phyloP scores from a whole-genome alignment of 495 filamentous ascomycete genomes.

The Penicillium ochrochloron region DNA sequence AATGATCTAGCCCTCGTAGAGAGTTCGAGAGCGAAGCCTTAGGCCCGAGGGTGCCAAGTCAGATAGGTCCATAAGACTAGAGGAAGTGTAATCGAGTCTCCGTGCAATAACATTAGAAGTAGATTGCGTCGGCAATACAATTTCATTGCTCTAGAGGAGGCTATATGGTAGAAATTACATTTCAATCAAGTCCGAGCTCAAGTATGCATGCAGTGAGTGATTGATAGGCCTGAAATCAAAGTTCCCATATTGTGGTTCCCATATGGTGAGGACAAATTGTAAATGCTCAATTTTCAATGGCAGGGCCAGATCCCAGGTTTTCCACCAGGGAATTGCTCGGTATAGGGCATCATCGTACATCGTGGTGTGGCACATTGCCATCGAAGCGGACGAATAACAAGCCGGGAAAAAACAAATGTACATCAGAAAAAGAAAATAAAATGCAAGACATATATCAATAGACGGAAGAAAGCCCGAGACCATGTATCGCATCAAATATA shows the following conservation, averaged over 20 bases:
- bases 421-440: not conserved
- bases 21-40: not conserved
- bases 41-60: not conserved
- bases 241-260: too few species aligned
- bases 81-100: not conserved
- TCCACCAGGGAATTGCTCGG: conserved; percentile 3
- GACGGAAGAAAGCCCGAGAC: not conserved
- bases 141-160: not conserved
- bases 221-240: not conserved
- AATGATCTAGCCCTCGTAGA: not conserved
- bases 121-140: not conserved
- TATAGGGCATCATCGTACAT: conserved; percentile 23
- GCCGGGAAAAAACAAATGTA: not conserved
- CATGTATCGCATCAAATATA: not conserved
- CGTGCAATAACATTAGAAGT: not conserved
- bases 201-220: too few species aligned
- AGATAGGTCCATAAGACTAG: not conserved
- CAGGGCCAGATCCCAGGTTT: not conserved
- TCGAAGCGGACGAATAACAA: not conserved
- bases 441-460: not conserved
- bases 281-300: not conserved
- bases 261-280: not conserved
- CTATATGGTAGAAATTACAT: not conserved
- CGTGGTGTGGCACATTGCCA: conserved; percentile 21
- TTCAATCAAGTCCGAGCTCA: not conserved